These are phyloP conservation scores for Boletus rex-veris DNA, from an alignment of 768 basidiomycete species.

Conservation along the genomic window DNA sequence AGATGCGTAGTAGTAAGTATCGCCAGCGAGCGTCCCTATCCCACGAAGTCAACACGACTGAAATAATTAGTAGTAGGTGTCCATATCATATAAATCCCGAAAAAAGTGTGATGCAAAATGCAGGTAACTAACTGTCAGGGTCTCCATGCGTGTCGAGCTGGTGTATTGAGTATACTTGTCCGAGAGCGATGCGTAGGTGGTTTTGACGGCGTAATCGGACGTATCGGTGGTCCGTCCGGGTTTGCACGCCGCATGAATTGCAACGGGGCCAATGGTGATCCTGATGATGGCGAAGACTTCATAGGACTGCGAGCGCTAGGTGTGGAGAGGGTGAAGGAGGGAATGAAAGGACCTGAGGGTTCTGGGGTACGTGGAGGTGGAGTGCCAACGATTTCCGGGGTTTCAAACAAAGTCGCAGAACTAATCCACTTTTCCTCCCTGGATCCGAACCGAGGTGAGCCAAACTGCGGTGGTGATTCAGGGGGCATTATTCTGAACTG, in stretches of 20 bases:
- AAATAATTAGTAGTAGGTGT: constrained; percentile 26
- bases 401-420: constrained; percentile 65
- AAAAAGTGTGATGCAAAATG: constrained; percentile 15
- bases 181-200: constrained; percentile 43
- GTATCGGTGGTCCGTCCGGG: constrained; percentile 46
- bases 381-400: constrained; percentile 37
- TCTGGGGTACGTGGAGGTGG: constrained; percentile 66
- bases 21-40: constrained; percentile 25
- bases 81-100: constrained; percentile 17
- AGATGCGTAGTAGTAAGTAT: constrained; percentile 21
- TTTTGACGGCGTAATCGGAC: constrained; percentile 68
- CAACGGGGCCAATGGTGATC: constrained; percentile 74
- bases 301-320: constrained; percentile 45
- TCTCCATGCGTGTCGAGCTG: constrained; percentile 60
- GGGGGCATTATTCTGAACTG: constrained; percentile 66
- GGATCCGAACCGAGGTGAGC: constrained; percentile 35
- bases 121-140: constrained; percentile 40
- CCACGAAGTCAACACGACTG: constrained; percentile 29
- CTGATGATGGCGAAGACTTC: constrained; percentile 54
- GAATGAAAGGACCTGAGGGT: constrained; percentile 52
- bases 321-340: constrained; percentile 61
- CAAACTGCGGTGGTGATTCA: constrained; percentile 55
- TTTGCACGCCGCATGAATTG: constrained; percentile 86
- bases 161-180: constrained; percentile 40
- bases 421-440: constrained; percentile 83